phyloP scores from a whole-genome alignment of 495 filamentous ascomycete species.

The Tuber brumale region DNA sequence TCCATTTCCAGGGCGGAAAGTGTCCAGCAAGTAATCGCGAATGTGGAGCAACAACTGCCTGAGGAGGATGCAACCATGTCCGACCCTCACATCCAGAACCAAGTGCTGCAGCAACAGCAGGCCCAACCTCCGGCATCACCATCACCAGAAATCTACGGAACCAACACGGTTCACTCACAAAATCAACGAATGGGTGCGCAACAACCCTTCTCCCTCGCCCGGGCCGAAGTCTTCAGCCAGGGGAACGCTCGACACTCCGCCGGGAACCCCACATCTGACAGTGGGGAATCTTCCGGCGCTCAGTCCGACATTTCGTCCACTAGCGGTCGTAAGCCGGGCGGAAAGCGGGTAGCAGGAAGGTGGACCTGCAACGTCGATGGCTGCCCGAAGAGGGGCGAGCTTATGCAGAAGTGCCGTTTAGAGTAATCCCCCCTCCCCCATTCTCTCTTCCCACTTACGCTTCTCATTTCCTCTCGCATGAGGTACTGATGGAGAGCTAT shows the following conservation, averaged over 20 bases:
- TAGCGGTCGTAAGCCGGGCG: not conserved
- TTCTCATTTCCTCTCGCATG: not conserved
- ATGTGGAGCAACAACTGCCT: not conserved
- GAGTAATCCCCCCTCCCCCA: not conserved
- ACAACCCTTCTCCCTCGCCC: not conserved
- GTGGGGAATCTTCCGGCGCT: not conserved
- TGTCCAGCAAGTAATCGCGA: not conserved
- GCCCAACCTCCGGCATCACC: not conserved
- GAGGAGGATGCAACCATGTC: conserved; percentile 2
- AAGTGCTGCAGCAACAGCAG: not conserved
- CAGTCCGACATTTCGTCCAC: not conserved
- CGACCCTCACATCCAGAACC: not conserved
- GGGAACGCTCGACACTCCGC: not conserved
- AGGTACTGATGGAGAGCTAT: not conserved
- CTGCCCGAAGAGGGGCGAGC: not conserved
- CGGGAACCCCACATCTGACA: not conserved
- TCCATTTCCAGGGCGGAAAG: not conserved
- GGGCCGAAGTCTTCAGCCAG: not conserved
- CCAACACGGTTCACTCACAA: not conserved
- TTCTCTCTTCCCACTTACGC: not conserved
- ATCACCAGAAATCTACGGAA: not conserved
- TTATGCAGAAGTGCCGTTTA: not conserved
- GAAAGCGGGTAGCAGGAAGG: not conserved
- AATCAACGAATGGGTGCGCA: not conserved
- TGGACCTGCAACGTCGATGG: not conserved